A percentile compares a stretch with the other conserved stretches of the same genome.
Conservation (phyloP, 2,329 filamentous ascomycete genomes). For the Xylariaceae sp. region DNA sequence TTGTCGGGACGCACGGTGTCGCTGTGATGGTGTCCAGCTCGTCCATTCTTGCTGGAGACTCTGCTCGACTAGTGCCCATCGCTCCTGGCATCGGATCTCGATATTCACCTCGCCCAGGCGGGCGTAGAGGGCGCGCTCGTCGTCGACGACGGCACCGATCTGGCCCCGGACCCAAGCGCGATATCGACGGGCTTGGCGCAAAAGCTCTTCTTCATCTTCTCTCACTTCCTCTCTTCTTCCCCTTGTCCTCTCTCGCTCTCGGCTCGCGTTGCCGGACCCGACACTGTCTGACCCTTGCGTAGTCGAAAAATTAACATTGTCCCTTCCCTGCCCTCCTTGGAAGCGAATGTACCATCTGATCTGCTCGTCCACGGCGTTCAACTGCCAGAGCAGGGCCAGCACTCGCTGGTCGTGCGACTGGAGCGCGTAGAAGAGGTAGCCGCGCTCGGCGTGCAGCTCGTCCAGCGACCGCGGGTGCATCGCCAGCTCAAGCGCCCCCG, state of each 20-base stretch:
- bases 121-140: constrained; percentile 41
- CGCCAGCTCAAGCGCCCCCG: constrained; percentile 21
- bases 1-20: neutral
- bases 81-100: constrained; percentile 42
- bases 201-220: constrained; percentile 1
- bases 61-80: constrained; percentile 13
- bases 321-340: no score
- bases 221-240: neutral
- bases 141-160: constrained; percentile 40
- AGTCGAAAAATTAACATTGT: no score
- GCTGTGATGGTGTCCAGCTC: neutral
- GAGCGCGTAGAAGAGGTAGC: constrained; percentile 40
- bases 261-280: no score
- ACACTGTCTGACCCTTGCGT: no score
- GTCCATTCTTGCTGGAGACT: no score
- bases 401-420: constrained; percentile 36
- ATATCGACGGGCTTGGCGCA: constrained; percentile 32
- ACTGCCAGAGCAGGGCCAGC: constrained; percentile 34
- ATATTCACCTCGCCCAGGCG: constrained; percentile 45
- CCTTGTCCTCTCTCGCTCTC: no score
- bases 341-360: no score
- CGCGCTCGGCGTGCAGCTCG: constrained; percentile 40
- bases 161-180: constrained; percentile 37
- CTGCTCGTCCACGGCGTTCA: constrained; percentile 34
- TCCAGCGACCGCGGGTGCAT: constrained; percentile 37